Percentiles rank a stretch among this genome's conserved stretches.
phyloP scores from a whole-genome alignment of 257 asterid genomes.

The Gynochthodes officinalis region DNA sequence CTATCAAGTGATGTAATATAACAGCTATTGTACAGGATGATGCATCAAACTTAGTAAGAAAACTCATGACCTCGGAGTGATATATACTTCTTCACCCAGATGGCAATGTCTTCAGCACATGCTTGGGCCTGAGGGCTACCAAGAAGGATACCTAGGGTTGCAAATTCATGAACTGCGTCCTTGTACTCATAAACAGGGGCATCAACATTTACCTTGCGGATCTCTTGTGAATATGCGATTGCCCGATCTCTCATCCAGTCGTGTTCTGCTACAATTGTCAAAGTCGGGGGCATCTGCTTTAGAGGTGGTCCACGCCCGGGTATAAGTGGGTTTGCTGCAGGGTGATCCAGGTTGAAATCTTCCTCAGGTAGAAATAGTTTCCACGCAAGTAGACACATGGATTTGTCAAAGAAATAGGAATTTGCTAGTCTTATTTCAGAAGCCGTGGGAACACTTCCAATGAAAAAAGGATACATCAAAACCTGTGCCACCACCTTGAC shows the following conservation, averaged over 20 bases:
- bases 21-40: constrained; percentile 5
- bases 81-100: constrained; percentile 88
- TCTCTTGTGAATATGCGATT: constrained; percentile 90
- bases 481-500: constrained; percentile 95
- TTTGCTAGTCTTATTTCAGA: constrained; percentile 82
- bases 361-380: constrained; percentile 68
- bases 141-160: constrained; percentile 80
- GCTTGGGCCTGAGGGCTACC: constrained; percentile 90
- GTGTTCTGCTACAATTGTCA: constrained; percentile 84
- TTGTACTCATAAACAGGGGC: constrained; percentile 88
- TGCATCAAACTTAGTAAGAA: constrained; percentile 50
- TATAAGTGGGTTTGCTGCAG: constrained; percentile 74
- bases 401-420: constrained; percentile 89
- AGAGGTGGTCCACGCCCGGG: constrained; percentile 62
- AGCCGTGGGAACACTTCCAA: constrained; percentile 77
- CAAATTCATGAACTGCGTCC: constrained; percentile 88
- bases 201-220: constrained; percentile 79
- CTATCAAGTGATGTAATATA: constrained; percentile 1
- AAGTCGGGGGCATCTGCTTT: constrained; percentile 84
- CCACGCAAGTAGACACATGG: constrained; percentile 84
- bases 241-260: constrained; percentile 96
- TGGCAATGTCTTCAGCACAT: constrained; percentile 82
- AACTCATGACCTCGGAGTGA: constrained; percentile 91
- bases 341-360: constrained; percentile 77
- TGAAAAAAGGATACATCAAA: constrained; percentile 90